Evolutionary conservation across 176 grass and related monocot species (phyloP).

Genomic region (Tillandsia leiboldiana): DNA sequence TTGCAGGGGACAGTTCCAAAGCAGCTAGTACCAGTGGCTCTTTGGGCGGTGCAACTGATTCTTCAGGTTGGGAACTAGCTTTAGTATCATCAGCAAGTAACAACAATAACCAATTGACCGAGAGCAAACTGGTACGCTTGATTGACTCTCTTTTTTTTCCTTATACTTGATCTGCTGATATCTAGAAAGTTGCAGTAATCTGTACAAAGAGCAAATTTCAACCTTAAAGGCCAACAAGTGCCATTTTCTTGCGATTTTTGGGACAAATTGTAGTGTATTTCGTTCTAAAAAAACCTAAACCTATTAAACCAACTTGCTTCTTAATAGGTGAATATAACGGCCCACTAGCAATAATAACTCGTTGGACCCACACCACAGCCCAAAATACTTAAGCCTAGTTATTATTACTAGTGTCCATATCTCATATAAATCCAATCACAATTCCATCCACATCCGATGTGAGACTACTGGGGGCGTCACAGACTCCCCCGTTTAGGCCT

Average conservation of each 20-base stretch:
- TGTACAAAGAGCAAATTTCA: background rate
- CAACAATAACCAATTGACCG: conserved; percentile 20
- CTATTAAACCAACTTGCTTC: too few species aligned
- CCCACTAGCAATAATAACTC: too few species aligned
- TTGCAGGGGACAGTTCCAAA: conserved; percentile 23
- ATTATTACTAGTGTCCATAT: too few species aligned
- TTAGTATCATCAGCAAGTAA: conserved; percentile 35
- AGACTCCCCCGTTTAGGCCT: too few species aligned
- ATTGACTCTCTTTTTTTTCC: background rate
- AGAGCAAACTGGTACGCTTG: conserved; percentile 45
- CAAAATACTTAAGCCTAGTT: too few species aligned
- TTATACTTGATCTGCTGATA: background rate
- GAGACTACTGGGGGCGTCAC: too few species aligned
- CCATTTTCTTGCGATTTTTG: background rate
- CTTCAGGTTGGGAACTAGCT: conserved; percentile 72
- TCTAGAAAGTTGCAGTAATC: background rate
- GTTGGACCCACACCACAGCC: too few species aligned
- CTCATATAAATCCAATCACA: too few species aligned
- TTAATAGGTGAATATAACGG: too few species aligned
- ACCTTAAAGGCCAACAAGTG: background rate
- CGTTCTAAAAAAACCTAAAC: background rate
- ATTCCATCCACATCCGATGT: too few species aligned
- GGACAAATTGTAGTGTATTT: background rate
- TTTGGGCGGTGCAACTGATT: conserved; percentile 14
- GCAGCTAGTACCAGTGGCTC: conserved; percentile 11